phyloP scores from a whole-genome alignment of 2,329 filamentous ascomycete genomes.

The Byssothecium circinans region DNA sequence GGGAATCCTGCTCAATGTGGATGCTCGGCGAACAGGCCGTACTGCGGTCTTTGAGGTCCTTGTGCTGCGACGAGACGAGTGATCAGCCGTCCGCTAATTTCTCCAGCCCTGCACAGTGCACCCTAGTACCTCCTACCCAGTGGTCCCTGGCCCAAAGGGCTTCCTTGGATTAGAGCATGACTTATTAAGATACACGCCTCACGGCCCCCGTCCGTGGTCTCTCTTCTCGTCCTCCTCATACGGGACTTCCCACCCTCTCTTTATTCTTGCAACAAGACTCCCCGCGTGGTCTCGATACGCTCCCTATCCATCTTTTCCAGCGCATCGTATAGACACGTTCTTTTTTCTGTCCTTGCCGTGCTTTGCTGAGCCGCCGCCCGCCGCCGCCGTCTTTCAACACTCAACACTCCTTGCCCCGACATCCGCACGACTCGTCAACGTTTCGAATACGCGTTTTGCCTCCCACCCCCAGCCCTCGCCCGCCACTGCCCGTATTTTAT shows the following conservation, averaged over 20 bases:
- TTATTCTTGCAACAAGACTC: neutral
- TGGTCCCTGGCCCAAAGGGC: neutral
- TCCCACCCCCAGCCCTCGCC: neutral
- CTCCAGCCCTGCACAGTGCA: conserved; percentile 1
- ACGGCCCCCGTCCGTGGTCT: neutral
- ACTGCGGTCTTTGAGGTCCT: neutral
- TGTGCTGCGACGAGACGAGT: neutral
- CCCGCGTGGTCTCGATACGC: neutral
- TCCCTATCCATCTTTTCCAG: neutral
- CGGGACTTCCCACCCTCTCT: neutral
- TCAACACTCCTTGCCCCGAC: conserved; percentile 1
- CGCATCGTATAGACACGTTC: neutral
- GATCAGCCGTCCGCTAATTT: conserved; percentile 7
- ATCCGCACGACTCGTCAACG: conserved; percentile 2
- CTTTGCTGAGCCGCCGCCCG: neutral
- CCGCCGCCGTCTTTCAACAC: neutral
- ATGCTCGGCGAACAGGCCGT: neutral
- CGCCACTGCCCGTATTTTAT: neutral
- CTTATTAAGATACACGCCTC: conserved; percentile 1
- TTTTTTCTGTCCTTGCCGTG: neutral
- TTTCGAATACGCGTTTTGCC: conserved; percentile 3
- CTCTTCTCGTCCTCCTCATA: conserved; percentile 1
- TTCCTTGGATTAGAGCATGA: conserved; percentile 6
- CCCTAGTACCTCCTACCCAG: conserved; percentile 1
- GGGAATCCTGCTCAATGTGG: too few relatives aligned